Evolutionary conservation across 1,284 basidiomycete species (phyloP).

Genomic region (Trametes pubescens): DNA sequence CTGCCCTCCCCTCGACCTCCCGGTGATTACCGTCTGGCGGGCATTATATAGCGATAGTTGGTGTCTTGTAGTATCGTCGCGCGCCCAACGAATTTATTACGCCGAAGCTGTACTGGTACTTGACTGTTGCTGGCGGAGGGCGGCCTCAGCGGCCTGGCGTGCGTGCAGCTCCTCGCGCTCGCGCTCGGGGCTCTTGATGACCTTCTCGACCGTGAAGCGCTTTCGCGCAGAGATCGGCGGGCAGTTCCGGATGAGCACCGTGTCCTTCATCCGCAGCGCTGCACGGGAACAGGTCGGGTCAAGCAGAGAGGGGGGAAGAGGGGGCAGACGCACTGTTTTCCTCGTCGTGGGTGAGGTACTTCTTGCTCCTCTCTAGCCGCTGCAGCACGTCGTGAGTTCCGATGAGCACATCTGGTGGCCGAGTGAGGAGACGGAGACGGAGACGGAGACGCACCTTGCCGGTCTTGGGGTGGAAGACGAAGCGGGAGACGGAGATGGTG

Average conservation of each 20-base stretch:
- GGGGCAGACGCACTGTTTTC: constrained; percentile 57
- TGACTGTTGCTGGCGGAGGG: not conserved
- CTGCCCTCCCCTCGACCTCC: not conserved
- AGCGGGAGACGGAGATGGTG: constrained; percentile 80
- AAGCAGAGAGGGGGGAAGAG: not conserved
- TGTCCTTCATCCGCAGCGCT: constrained; percentile 73
- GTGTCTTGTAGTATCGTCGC: not conserved
- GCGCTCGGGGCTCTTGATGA: constrained; percentile 71
- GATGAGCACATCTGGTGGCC: not conserved
- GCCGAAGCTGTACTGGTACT: not conserved
- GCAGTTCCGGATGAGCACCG: constrained; percentile 80
- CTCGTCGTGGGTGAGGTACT: constrained; percentile 79
- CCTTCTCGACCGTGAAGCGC: constrained; percentile 71
- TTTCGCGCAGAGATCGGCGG: constrained; percentile 80
- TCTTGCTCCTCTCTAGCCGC: constrained; percentile 77
- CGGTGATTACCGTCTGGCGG: constrained; percentile 13
- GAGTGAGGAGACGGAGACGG: not conserved
- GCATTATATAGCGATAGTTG: constrained; percentile 9
- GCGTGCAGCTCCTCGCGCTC: constrained; percentile 55
- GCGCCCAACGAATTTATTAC: not conserved
- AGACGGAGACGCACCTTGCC: constrained; percentile 64
- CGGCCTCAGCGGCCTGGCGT: constrained; percentile 31
- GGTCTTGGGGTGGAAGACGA: constrained; percentile 70
- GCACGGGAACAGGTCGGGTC: constrained; percentile 3
- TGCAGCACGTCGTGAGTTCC: constrained; percentile 40